phyloP scores from a whole-genome alignment of 1,139 yeast species.

The Geotrichum reessii region DNA sequence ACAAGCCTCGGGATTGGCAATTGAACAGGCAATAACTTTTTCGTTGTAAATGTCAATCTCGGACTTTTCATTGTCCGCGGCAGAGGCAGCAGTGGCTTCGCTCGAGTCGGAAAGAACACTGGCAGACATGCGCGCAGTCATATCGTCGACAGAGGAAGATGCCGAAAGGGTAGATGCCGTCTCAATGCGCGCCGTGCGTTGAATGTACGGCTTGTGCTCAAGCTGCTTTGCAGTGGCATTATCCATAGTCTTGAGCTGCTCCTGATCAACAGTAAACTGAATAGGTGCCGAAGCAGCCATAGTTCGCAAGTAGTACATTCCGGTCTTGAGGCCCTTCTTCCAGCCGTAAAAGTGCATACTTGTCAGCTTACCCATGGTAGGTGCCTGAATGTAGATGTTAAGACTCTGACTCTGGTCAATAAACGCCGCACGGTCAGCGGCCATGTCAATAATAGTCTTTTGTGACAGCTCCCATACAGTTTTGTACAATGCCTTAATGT shows the following conservation, averaged over 20 bases:
- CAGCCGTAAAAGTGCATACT: slow-evolving; percentile 97
- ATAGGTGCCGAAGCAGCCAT: slow-evolving; percentile 94
- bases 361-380: slow-evolving; percentile 92
- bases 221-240: slow-evolving; percentile 29
- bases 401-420: slow-evolving; percentile 93
- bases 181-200: slow-evolving; percentile 19
- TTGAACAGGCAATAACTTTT: slow-evolving; percentile 92
- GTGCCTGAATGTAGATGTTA: slow-evolving; percentile 78
- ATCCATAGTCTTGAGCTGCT: slow-evolving; percentile 41
- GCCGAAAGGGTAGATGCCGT: slow-evolving; percentile 17
- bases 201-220: slow-evolving; percentile 35
- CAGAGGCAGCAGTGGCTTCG: slow-evolving; percentile 15
- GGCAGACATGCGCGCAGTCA: slow-evolving; percentile 14
- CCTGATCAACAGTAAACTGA: slow-evolving; percentile 78
- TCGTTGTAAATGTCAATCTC: slow-evolving; percentile 77
- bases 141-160: slow-evolving; percentile 10
- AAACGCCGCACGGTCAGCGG: slow-evolving; percentile 90
- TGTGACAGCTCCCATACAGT: slow-evolving; percentile 98
- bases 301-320: slow-evolving; percentile 94
- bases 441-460: slow-evolving; percentile 82
- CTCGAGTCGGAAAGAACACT: slow-evolving; percentile 21
- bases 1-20: slow-evolving; percentile 93
- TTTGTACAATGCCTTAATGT: slow-evolving; percentile 71
- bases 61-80: slow-evolving; percentile 28
- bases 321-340: slow-evolving; percentile 95